Evolutionary conservation across 2,329 filamentous ascomycete species (phyloP), one percentile per base, ranked within the genome.

Genomic region (Purpureocillium lavendulum): DNA sequence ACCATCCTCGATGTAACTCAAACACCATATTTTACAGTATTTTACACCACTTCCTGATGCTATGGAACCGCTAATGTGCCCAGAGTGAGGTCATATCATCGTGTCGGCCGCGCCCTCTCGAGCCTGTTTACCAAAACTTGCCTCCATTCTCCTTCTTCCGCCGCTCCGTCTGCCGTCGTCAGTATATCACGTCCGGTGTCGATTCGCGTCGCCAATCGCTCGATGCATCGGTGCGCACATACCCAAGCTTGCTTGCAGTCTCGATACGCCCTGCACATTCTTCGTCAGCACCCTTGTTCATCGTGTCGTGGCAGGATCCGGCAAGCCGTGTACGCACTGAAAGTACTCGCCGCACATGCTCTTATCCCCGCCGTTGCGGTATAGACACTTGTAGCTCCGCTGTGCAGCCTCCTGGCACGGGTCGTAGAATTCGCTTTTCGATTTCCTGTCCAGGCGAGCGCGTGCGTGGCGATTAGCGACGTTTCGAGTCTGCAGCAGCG

Each of bases 241-340:
- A 95, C 88, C 89, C 89, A 96, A 68, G 82, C 75, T 66, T 94
- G 89, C 62, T 96, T 96, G 65, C 90, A 97, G 46, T 94, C 87
- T 43, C 88, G 79, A 62, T 96, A 97, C 37, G 88, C 88, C 64
- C 88, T 94, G 48, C 40, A 17, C 14, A 26, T 26, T 26, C 21
- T 5, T 13, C n/a, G 31, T 33, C 30, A 38, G 30, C 21, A 7
- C 16, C 7, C 5, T 9, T 3, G n/a, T 16, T 13, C 16, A 18
- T 15, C 32, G 7, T 14, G 18, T n/a, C 10, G 8, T 9, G 21
- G 16, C 3, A 32, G 2, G 13, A 17, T 28, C 36, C 13, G 8
- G 8, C 7, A 15, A 26, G 6, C 0, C 3, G n/a, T 13, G 32
- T 42, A 64, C 85, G 64, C 60, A 96, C 88, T 96, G 87, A 58